Evolutionary conservation across 73 alveolate species (phyloP).

Genomic region (Tetrahymena borealis): DNA sequence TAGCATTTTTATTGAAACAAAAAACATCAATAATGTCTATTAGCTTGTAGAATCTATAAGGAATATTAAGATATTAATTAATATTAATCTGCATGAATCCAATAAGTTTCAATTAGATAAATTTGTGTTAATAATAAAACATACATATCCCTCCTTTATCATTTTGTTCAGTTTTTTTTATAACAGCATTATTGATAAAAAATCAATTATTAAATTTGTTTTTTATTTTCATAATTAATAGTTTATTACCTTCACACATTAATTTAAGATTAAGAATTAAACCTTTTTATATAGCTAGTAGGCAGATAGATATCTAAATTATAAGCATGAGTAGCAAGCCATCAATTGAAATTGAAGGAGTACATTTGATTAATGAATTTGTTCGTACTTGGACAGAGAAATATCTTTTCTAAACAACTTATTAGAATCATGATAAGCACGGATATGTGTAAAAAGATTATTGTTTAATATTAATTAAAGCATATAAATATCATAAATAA

Average conservation of each 20-base stretch:
- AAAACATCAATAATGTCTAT: too few species aligned
- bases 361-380: slow-evolving; percentile 19
- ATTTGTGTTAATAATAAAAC: background rate
- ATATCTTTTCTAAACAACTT: slow-evolving; percentile 22
- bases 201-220: background rate
- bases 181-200: background rate
- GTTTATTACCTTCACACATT: background rate
- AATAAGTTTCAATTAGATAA: background rate
- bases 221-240: background rate
- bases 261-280: background rate
- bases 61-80: background rate
- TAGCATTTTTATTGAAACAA: too few species aligned
- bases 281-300: background rate
- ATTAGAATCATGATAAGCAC: slow-evolving; percentile 2
- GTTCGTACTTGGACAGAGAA: slow-evolving; percentile 34
- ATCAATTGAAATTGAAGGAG: background rate
- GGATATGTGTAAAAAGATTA: slow-evolving; percentile 9
- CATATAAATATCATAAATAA: background rate
- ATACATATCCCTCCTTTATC: background rate
- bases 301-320: too few species aligned
- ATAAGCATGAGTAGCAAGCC: background rate
- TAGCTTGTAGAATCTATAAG: background rate
- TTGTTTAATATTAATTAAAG: background rate
- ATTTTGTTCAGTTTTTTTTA: background rate
- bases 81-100: background rate